Conservation (phyloP, 495 filamentous ascomycete genomes). For the Podospora comata region DNA sequence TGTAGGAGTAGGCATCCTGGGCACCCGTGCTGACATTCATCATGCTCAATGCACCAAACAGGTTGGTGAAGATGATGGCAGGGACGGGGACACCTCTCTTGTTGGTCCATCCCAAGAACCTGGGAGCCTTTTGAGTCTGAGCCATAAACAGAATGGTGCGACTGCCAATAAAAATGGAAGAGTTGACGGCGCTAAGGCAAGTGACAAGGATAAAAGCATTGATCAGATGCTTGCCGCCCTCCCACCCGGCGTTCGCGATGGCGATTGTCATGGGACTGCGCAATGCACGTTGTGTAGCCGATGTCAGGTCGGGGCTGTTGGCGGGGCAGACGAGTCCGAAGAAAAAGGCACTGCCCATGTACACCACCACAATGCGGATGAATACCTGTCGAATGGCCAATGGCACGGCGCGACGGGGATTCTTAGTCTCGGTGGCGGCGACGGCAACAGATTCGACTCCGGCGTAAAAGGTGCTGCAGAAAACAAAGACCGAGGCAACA, state of each 20-base stretch:
- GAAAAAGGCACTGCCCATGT: conserved; percentile 70
- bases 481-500: conserved; percentile 56
- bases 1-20: conserved; percentile 51
- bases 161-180: conserved; percentile 64
- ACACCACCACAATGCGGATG: conserved; percentile 72
- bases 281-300: conserved; percentile 48
- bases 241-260: conserved; percentile 54
- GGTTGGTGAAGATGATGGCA: conserved; percentile 60
- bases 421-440: conserved; percentile 70
- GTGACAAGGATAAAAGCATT: conserved; percentile 70
- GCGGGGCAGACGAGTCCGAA: conserved; percentile 59
- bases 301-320: conserved; percentile 46
- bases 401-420: conserved; percentile 66
- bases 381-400: conserved; percentile 73
- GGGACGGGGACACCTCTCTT: conserved; percentile 62
- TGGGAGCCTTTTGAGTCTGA: conserved; percentile 61
- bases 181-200: conserved; percentile 66
- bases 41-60: conserved; percentile 65
- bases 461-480: conserved; percentile 69
- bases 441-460: conserved; percentile 74
- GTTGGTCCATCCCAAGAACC: conserved; percentile 61
- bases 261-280: conserved; percentile 60
- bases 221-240: conserved; percentile 59
- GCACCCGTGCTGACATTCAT: conserved; percentile 60
- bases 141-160: conserved; percentile 66